Percentiles rank a stretch among this genome's conserved stretches.
phyloP scores from a whole-genome alignment of 805 yeast genomes.

The Ascoidea asiatica region DNA sequence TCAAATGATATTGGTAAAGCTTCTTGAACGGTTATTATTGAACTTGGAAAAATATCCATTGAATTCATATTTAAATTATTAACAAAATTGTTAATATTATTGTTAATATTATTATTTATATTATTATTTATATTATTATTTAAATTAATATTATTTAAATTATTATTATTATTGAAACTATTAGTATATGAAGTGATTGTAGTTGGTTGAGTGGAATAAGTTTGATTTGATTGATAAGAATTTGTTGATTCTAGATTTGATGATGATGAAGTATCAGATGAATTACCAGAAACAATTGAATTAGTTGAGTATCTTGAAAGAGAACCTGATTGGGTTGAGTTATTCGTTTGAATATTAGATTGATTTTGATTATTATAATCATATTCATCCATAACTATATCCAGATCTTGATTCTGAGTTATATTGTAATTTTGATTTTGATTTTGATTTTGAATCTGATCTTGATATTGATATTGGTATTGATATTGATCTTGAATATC shows the following conservation, averaged over 20 bases:
- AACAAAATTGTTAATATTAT: not conserved
- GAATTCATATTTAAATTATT: not conserved
- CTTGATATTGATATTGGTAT: too few relatives aligned
- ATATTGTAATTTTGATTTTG: too few relatives aligned
- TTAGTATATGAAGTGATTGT: not conserved
- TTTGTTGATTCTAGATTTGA: not conserved
- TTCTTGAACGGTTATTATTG: constrained; percentile 24
- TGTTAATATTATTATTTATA: not conserved
- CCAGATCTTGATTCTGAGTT: too few relatives aligned
- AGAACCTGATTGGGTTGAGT: not conserved
- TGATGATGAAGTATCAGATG: constrained; percentile 1
- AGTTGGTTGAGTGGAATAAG: not conserved
- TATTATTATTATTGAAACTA: not conserved
- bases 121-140: not conserved
- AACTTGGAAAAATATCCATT: constrained; percentile 1
- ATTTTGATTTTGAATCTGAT: too few relatives aligned
- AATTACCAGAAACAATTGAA: too few relatives aligned
- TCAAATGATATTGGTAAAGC: constrained; percentile 38
- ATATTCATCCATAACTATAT: too few relatives aligned
- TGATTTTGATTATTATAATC: too few relatives aligned
- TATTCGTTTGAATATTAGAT: not conserved
- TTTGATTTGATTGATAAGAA: not conserved
- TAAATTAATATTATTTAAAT: not conserved
- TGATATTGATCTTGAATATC: too few relatives aligned
- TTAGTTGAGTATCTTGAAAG: not conserved